phyloP scores from a whole-genome alignment of 2,329 filamentous ascomycete species.

The Neurospora sp. region DNA sequence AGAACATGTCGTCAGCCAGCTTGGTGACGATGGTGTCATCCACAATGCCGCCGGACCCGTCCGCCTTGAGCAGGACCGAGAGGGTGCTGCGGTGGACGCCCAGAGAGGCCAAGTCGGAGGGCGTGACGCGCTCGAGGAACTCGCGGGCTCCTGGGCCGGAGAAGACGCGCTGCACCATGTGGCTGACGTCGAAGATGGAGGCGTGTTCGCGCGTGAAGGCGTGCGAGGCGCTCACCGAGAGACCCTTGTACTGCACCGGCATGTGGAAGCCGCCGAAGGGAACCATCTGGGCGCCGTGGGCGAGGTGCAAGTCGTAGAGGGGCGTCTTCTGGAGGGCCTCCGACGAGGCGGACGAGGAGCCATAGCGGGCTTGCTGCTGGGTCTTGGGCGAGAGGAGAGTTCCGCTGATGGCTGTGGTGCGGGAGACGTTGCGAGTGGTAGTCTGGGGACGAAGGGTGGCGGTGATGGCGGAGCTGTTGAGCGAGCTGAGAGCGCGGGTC shows the following conservation, averaged over 20 bases:
- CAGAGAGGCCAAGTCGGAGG: conserved; percentile 58
- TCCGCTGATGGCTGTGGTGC: background rate
- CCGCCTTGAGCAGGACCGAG: conserved; percentile 70
- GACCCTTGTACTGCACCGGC: conserved; percentile 77
- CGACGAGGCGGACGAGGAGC: conserved; percentile 14
- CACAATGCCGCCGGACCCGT: conserved; percentile 76
- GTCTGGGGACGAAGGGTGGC: background rate
- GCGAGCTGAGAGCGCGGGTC: background rate
- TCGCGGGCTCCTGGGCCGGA: conserved; percentile 67
- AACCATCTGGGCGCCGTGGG: conserved; percentile 82
- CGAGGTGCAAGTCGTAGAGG: conserved; percentile 35
- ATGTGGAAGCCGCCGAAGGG: conserved; percentile 91
- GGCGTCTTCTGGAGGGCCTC: conserved; percentile 22
- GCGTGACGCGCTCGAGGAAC: conserved; percentile 79
- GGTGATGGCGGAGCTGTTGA: background rate
- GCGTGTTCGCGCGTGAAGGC: conserved; percentile 79
- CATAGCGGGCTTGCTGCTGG: conserved; percentile 12
- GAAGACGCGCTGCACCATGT: conserved; percentile 91
- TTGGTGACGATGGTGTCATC: conserved; percentile 89
- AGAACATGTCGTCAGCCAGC: conserved; percentile 65
- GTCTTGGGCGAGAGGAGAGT: background rate
- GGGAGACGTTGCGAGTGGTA: background rate
- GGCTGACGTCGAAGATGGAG: conserved; percentile 89
- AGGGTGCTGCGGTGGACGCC: conserved; percentile 63
- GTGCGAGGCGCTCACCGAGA: conserved; percentile 76